A percentile compares a stretch with the other conserved stretches of the same genome.
phyloP scores from a whole-genome alignment of 768 basidiomycete genomes.

The Boletus sp. region DNA sequence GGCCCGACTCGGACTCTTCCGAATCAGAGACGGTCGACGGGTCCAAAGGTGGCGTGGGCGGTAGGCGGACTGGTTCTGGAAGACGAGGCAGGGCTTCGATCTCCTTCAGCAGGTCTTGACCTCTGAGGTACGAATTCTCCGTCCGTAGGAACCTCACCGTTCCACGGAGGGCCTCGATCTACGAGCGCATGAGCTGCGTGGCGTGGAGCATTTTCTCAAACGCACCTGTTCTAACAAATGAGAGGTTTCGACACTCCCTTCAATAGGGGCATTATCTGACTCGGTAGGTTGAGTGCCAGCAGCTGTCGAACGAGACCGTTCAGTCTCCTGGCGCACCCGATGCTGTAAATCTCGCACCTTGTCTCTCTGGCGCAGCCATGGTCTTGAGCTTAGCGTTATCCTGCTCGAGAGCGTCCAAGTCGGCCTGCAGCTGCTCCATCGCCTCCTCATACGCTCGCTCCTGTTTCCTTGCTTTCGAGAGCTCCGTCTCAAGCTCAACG shows the following conservation, averaged over 20 bases:
- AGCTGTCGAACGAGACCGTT: constrained; percentile 20
- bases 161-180: constrained; percentile 89
- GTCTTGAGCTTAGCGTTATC: constrained; percentile 84
- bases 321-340: background rate
- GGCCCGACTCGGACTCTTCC: constrained; percentile 55
- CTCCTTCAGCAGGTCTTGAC: constrained; percentile 83
- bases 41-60: constrained; percentile 47
- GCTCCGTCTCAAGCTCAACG: constrained; percentile 72
- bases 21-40: constrained; percentile 67
- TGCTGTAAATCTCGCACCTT: constrained; percentile 44
- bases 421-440: constrained; percentile 88
- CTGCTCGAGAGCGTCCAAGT: constrained; percentile 82
- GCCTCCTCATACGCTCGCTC: constrained; percentile 90
- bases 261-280: constrained; percentile 44
- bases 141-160: constrained; percentile 90
- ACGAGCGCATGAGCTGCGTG: constrained; percentile 10
- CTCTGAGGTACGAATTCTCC: constrained; percentile 92
- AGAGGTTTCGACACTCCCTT: constrained; percentile 59
- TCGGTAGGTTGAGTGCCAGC: constrained; percentile 51
- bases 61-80: constrained; percentile 43
- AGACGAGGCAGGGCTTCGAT: constrained; percentile 72
- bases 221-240: constrained; percentile 83
- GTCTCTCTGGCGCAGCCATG: constrained; percentile 62
- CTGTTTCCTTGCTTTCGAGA: constrained; percentile 80
- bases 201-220: background rate